Base-by-base conservation (phyloP, 2,329 filamentous ascomycete species). In the Ophiostoma novo-ulmi region DNA sequence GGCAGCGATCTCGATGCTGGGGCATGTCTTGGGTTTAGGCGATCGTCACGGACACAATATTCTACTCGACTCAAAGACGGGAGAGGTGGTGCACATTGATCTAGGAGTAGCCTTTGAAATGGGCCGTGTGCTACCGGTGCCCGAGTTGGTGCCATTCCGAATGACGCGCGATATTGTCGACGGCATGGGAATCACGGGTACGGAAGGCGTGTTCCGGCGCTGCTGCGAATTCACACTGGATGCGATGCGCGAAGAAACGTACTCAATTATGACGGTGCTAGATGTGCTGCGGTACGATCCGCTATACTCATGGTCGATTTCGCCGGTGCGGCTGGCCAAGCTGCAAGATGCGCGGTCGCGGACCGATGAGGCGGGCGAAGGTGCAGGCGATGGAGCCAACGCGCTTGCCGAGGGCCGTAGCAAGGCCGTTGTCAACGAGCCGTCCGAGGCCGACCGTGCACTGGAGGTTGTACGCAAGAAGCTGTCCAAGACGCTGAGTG, bases 211-310 rank as follows among this genome's bases (percentile, higher is more conserved):
- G 0, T 99, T 98, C 82, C 88, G 95, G 8, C 88, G 96, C n/a
- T 98, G 94, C 80, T 99, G 95, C 79, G 96, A 99, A 78, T 98
- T 98, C 78, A 98, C 94, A 0, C 87, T 99, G 41, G 93, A 97
- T 73, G 94, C 96, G 1, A 83, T 99, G 48, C 89, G 95, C n/a
- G 91, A 97, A 76, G 95, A 99, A 78, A 92, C 92, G 14, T 96
- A 97, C 78, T 94, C 91, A 64, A 99, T 99, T 81, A 98, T 97
- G 94, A 98, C 95, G 0, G 93, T 99, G 69, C 87, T 99, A 26
- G 96, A 99, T 77, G 96, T 99, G 31, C 83, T 99, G 72, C 91
- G 96, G n/a, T 98, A 97, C 80, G 95, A 99, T 83, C 96, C 95
- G 0, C 82, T 99, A 73, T 97, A 98, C 79, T 95, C 89, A 72